Evolutionary conservation across 1,284 basidiomycete species (phyloP), one percentile per base, ranked within the genome.

Genomic region (Melampsora americana): DNA sequence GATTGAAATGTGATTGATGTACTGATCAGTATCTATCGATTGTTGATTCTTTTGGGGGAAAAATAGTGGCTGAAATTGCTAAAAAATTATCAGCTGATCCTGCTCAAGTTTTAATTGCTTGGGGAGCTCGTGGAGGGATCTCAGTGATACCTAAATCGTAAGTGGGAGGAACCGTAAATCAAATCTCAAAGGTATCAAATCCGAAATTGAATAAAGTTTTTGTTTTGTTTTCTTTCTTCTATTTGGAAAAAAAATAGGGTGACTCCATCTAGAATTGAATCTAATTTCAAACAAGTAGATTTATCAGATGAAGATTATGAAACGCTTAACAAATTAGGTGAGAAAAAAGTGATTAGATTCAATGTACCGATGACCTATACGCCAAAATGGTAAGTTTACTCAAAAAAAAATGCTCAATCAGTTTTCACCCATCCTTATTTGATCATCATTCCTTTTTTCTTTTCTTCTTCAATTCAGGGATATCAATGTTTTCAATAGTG

Each of bases 81-180:
- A 79, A 81, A 77, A 79, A 80, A 77, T 78, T 79, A 77, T 78
- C 78, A 60, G 82, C 76, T 64, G 80, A 82, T 73, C 80, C 82
- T 1, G 82, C 79, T 18, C 82, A 82, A 77, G 81, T 83, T 16
- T 78, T 82, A 42, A 81, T 83, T 75, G 81, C 82, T 20, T 83
- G 82, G 82, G 73, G 66, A 35, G 66, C 56, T 50, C 39, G 59
- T 69, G 73, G 66, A 39, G 81, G 81, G 35, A 80, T 80, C 62
- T 79, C 77, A 39, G 80, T 82, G 2, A 81, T 83, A 64, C 82
- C 82, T 42, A 83, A 83, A 79, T 80, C 79, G 69, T 76, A 26
- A 74, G 72, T 69, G 26, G 32, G 1, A 6, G 53, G 20, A 18
- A 42, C 5, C 53, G 0, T 26, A 30, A 26, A 39, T 50, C 35